Evolutionary conservation across 2,329 filamentous ascomycete genomes (phyloP), one percentile per base, ranked within the genome.

Genomic region (Coniosporium uncinatum): DNA sequence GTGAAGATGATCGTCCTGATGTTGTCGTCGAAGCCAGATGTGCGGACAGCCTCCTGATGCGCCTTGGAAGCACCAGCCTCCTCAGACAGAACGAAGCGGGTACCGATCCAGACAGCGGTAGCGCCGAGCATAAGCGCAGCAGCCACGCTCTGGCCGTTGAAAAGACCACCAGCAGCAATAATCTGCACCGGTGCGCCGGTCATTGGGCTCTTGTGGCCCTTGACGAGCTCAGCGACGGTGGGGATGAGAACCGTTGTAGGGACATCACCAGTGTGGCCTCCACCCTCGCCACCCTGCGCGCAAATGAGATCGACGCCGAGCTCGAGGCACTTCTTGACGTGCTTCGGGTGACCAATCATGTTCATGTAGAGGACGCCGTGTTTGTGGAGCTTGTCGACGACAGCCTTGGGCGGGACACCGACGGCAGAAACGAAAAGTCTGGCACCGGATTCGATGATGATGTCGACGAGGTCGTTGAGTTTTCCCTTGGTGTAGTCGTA

Each of bases 401-500:
- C 83, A 53, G 78, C 72, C 69, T 87, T 88, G 52, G 93, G 88
- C 34, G 93, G 90, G 20, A 97, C 85, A 57, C 93, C 93, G 62
- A 98, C 89, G 56, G 93, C 93, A 40, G 88, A 96, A 55, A 98
- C 93, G 71, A 98, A 98, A 45, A 98, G 81, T 66, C 82, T 90
- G 46, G 89, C 86, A 51, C 88, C 88, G 42, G 83, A 88, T 58
- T 94, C 84, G 70, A 98, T 95, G 69, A 96, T 83, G 59, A 96
- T 89, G 62, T 89, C 83, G 62, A 95, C 68, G 43, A 98, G 81
- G 64, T 91, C 86, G 64, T 87, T 76, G 48, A 98, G 86, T 73
- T 97, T 97, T 65, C 93, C 93, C 76, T 98, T 97, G 59, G 93
- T 98, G 76, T 98, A 98, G 70, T 98, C 93, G 70, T 97, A 95